Evolutionary conservation across 768 basidiomycete genomes (phyloP).

Genomic region (Suillus paluster): DNA sequence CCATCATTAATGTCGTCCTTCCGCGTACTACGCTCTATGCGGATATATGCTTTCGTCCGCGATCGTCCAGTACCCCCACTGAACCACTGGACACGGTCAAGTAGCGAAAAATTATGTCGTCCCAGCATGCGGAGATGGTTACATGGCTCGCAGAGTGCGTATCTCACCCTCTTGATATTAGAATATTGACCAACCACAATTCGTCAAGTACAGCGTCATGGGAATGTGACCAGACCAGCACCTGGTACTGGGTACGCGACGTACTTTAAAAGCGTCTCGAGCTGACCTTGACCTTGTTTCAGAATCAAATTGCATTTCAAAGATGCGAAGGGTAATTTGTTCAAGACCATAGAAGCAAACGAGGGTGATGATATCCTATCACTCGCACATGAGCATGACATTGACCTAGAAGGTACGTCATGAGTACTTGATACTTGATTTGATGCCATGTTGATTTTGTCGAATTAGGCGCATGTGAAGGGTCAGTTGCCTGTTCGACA

Average conservation of each 20-base stretch:
- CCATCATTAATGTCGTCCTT: slow-evolving; percentile 2
- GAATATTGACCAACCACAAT: not conserved
- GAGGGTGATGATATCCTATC: slow-evolving; percentile 93
- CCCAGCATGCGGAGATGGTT: slow-evolving; percentile 10
- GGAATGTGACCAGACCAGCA: slow-evolving; percentile 59
- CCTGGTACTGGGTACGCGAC: slow-evolving; percentile 68
- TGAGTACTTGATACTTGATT: not conserved
- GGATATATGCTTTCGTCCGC: not conserved
- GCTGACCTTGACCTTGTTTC: slow-evolving; percentile 7
- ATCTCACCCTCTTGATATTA: not conserved
- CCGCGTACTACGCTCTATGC: not conserved
- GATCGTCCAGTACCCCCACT: not conserved
- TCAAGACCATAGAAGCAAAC: slow-evolving; percentile 89
- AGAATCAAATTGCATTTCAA: slow-evolving; percentile 92
- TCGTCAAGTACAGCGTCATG: slow-evolving; percentile 43
- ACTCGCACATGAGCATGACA: slow-evolving; percentile 92
- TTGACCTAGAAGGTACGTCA: slow-evolving; percentile 88
- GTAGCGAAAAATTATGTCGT: not conserved
- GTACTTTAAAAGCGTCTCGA: not conserved
- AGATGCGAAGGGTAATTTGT: slow-evolving; percentile 80
- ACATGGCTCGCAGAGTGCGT: slow-evolving; percentile 23
- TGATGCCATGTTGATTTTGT: not conserved
- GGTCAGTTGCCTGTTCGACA: slow-evolving; percentile 95
- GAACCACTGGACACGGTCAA: not conserved
- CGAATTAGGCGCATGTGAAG: slow-evolving; percentile 88